A percentile compares a stretch with the other conserved stretches of the same genome.
phyloP scores from a whole-genome alignment of 257 asterid genomes.

The Capsicum chinense region DNA sequence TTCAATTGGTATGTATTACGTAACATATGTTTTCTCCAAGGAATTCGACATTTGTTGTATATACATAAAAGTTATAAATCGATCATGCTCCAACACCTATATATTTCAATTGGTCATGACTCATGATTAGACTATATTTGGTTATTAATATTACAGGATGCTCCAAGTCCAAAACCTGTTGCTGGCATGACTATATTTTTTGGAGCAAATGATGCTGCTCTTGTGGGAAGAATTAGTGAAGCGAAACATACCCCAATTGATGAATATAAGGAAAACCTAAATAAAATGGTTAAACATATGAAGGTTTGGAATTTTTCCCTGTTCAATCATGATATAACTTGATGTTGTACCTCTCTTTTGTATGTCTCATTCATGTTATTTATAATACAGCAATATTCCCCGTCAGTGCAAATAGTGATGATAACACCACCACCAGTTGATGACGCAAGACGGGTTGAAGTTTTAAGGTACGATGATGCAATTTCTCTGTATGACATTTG shows the following conservation, averaged over 20 bases:
- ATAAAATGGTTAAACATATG: conserved; percentile 64
- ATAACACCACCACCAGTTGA: conserved; percentile 90
- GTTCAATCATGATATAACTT: not conserved
- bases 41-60: no score
- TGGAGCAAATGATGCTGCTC: conserved; percentile 96
- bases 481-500: not conserved
- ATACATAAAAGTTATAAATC: no score
- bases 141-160: conserved; percentile 47
- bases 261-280: conserved; percentile 82
- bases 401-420: conserved; percentile 65
- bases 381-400: conserved; percentile 55
- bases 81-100: no score
- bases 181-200: conserved; percentile 73
- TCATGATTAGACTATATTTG: not conserved
- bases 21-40: no score
- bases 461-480: conserved; percentile 58
- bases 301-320: conserved; percentile 50
- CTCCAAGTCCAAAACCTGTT: conserved; percentile 51
- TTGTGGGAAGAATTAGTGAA: conserved; percentile 65
- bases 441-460: conserved; percentile 68
- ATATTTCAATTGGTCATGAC: no score
- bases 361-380: not conserved
- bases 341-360: not conserved
- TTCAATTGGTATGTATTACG: conserved; percentile 61
- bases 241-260: conserved; percentile 80